Evolutionary conservation across 768 basidiomycete genomes (phyloP).

Genomic region (Serendipita indica): DNA sequence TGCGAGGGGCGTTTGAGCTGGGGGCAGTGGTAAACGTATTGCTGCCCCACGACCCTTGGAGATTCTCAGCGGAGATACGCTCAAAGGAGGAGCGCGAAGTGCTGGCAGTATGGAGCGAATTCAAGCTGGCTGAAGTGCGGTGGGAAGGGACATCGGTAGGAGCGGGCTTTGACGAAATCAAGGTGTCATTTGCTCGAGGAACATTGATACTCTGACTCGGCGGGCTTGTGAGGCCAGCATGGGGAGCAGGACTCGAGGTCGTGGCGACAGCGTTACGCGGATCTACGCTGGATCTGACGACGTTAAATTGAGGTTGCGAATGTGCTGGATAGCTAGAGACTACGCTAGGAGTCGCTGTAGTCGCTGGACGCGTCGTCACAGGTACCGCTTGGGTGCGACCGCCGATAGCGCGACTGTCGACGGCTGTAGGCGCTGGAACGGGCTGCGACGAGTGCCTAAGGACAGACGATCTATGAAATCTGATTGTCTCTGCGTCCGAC

Average conservation of each 20-base stretch:
- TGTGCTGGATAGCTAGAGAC: neutral
- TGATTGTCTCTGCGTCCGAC: slow-evolving; percentile 6
- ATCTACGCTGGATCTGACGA: neutral
- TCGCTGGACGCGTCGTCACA: too few relatives aligned
- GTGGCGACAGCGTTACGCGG: neutral
- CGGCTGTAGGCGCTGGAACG: neutral
- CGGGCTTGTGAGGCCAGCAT: neutral
- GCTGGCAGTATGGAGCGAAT: neutral
- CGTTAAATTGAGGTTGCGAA: neutral
- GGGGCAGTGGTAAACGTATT: neutral
- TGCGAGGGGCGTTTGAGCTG: neutral
- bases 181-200: neutral
- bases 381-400: neutral
- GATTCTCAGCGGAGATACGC: slow-evolving; percentile 3
- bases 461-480: neutral
- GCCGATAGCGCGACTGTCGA: neutral
- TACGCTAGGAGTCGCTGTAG: too few relatives aligned
- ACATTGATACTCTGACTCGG: neutral
- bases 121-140: neutral
- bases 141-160: neutral
- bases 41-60: neutral
- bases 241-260: neutral
- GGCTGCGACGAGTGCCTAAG: neutral
- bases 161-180: neutral
- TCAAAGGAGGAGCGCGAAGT: slow-evolving; percentile 1